Evolutionary conservation across 2,329 filamentous ascomycete species (phyloP).

Genomic region (Alternaria triticina): DNA sequence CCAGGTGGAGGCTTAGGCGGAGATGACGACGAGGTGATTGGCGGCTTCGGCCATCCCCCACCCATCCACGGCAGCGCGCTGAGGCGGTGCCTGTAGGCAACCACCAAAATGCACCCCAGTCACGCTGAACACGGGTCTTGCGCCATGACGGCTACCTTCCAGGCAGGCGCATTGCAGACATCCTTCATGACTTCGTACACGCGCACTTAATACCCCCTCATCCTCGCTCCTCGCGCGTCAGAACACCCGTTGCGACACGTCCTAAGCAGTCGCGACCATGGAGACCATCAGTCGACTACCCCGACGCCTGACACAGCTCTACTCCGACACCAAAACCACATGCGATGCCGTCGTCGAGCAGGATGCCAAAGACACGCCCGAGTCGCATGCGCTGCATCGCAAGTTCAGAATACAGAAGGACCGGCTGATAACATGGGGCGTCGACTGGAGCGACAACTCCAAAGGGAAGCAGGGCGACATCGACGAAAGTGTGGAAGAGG

Average conservation of each 20-base stretch:
- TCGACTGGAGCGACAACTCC: constrained; percentile 78
- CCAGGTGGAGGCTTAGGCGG: constrained; percentile 10
- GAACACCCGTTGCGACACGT: constrained; percentile 7
- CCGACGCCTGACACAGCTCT: constrained; percentile 63
- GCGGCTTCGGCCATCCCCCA: constrained; percentile 4
- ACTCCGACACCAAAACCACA: constrained; percentile 81
- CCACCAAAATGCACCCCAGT: constrained; percentile 36
- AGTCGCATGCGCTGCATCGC: constrained; percentile 74
- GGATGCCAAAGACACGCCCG: constrained; percentile 66
- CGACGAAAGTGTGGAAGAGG: constrained; percentile 70
- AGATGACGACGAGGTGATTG: constrained; percentile 11
- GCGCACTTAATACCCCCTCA: constrained; percentile 11
- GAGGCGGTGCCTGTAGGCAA: constrained; percentile 33
- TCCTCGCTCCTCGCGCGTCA: constrained; percentile 9
- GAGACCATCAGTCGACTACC: constrained; percentile 46
- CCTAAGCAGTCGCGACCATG: constrained; percentile 27
- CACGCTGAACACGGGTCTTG: constrained; percentile 23
- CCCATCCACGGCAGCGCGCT: constrained; percentile 9
- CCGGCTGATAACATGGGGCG: constrained; percentile 77
- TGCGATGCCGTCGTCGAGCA: constrained; percentile 72
- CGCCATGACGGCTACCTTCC: constrained; percentile 37
- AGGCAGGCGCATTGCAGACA: constrained; percentile 34
- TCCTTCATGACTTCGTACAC: constrained; percentile 25
- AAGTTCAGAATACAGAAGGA: constrained; percentile 83
- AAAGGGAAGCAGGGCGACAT: constrained; percentile 68